Percentiles rank a stretch among this genome's conserved stretches.
Evolutionary conservation across 306 rosid species (phyloP).

Genomic region (Rubus idaeus): DNA sequence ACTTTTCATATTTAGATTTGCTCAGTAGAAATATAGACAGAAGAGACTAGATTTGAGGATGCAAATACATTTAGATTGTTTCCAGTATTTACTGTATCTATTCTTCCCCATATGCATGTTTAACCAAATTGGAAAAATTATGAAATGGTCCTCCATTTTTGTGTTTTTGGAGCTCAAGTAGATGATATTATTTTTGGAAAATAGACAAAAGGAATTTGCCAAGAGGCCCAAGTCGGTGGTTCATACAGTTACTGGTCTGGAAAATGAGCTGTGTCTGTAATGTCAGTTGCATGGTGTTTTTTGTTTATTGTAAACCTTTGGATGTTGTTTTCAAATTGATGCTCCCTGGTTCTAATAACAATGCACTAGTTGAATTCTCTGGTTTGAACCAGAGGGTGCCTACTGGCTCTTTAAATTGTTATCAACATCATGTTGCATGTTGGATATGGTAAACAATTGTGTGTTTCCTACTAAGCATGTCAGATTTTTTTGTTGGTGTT

Average conservation of each 20-base stretch:
- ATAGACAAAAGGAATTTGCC: too few species aligned
- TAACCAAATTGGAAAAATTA: neutral
- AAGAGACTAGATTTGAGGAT: neutral
- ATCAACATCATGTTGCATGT: neutral
- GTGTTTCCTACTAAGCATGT: neutral
- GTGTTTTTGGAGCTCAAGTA: conserved; percentile 1
- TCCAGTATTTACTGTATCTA: neutral
- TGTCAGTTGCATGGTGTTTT: neutral
- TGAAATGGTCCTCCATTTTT: neutral
- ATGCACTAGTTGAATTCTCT: neutral
- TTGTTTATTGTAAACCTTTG: neutral
- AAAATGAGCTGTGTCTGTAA: too few species aligned
- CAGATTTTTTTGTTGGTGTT: neutral
- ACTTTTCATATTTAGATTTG: neutral
- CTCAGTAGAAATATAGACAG: neutral
- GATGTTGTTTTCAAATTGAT: neutral
- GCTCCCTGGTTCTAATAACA: neutral
- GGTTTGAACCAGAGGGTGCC: neutral
- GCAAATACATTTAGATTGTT: neutral
- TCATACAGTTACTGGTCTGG: neutral
- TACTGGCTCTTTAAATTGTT: neutral
- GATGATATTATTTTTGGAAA: neutral
- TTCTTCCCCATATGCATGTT: neutral
- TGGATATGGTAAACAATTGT: neutral
- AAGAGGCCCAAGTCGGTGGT: neutral